phyloP scores from a whole-genome alignment of 805 yeast species.

The Starmerella davenportii region DNA sequence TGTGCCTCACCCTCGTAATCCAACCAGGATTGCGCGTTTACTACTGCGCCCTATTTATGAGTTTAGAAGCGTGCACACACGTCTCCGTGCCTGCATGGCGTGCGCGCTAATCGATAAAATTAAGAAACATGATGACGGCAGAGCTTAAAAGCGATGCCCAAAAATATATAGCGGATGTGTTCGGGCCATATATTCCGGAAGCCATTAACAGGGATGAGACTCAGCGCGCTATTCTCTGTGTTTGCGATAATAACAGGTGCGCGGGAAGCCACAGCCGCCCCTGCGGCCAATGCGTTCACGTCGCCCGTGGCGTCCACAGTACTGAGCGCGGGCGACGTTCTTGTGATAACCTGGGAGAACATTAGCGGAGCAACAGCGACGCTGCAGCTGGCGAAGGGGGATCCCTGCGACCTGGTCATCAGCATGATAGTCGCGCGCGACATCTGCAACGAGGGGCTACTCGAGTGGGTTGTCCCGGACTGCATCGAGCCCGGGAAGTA shows the following conservation, averaged over 20 bases:
- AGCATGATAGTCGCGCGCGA: conserved; percentile 17
- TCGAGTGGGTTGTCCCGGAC: conserved; percentile 19
- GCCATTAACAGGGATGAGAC: too few species aligned
- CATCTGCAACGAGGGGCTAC: conserved; percentile 19
- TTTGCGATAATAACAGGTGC: conserved; percentile 4
- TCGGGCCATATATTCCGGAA: too few species aligned
- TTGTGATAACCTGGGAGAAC: conserved; percentile 20
- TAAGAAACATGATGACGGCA: too few species aligned
- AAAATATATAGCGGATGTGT: too few species aligned
- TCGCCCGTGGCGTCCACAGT: conserved; percentile 9
- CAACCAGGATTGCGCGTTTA: too few species aligned
- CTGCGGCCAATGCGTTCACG: conserved; percentile 7
- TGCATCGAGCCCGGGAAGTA: conserved; percentile 9
- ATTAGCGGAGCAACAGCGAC: conserved; percentile 14
- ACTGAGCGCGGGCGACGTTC: conserved; percentile 18
- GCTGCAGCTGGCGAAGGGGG: conserved; percentile 19
- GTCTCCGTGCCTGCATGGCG: too few species aligned
- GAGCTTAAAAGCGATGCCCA: too few species aligned
- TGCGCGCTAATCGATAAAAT: too few species aligned
- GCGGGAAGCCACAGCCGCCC: conserved; percentile 6
- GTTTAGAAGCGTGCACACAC: too few species aligned
- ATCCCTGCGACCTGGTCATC: conserved; percentile 15
- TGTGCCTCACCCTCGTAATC: too few species aligned
- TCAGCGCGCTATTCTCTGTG: not conserved
- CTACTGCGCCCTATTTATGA: too few species aligned